Percentiles rank a stretch among this genome's conserved stretches.
phyloP scores from a whole-genome alignment of 23 red algal genomes.

The Gracilariopsis chorda region DNA sequence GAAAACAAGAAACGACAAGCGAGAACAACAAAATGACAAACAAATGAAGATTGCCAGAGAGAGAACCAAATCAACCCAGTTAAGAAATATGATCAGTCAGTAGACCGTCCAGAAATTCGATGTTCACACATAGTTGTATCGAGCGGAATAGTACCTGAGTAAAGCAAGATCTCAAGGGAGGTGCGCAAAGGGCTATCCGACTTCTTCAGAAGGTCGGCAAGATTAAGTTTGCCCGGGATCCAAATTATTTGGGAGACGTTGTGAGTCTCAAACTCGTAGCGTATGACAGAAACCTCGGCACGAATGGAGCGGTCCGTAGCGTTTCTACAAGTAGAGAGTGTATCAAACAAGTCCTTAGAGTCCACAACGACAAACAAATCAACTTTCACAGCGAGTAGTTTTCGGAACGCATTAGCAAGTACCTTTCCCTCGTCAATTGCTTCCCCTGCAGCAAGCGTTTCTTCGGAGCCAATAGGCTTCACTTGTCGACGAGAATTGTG shows the following conservation, averaged over 20 bases:
- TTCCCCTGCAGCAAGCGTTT: slow-evolving; percentile 29
- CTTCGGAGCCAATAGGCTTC: slow-evolving; percentile 4
- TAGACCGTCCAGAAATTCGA: no score
- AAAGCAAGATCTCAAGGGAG: background rate
- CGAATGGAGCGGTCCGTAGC: background rate
- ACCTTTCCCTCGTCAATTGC: slow-evolving; percentile 31
- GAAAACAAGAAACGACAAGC: no score
- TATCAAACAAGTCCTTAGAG: slow-evolving; percentile 5
- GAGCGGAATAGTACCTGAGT: background rate
- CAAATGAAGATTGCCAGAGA: no score
- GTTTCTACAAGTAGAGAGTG: slow-evolving; percentile 24
- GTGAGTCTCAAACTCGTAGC: slow-evolving; percentile 32
- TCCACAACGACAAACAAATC: background rate
- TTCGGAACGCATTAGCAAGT: background rate
- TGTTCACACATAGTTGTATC: no score
- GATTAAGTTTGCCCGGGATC: slow-evolving; percentile 13
- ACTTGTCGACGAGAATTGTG: slow-evolving; percentile 14
- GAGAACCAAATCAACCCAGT: no score
- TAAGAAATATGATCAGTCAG: no score
- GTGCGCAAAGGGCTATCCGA: slow-evolving; percentile 9
- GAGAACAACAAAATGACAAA: no score
- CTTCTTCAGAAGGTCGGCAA: slow-evolving; percentile 1
- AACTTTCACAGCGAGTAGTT: background rate
- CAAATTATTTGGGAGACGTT: slow-evolving; percentile 3
- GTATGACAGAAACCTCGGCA: slow-evolving; percentile 24